A percentile compares a stretch with the other conserved stretches of the same genome.
Conservation (phyloP, 2,329 filamentous ascomycete genomes). For the Coniochaeta ligniaria region DNA sequence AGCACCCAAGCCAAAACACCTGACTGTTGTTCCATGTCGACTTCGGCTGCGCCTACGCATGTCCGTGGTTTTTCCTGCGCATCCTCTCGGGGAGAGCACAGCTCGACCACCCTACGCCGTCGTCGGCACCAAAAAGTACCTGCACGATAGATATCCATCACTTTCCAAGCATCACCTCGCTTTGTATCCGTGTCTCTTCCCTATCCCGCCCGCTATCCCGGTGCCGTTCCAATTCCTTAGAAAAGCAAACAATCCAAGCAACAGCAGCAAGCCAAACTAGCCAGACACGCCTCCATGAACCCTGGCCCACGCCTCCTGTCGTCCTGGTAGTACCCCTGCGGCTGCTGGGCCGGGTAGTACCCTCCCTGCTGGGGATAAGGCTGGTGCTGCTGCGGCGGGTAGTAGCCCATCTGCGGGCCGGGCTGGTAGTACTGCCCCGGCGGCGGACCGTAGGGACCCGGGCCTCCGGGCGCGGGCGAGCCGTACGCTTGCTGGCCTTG, state of each 20-base stretch:
- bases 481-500: conserved; percentile 13
- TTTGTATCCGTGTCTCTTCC: not conserved
- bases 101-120: too few species aligned
- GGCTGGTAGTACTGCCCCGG: conserved; percentile 7
- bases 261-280: conserved; percentile 49
- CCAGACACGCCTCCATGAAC: conserved; percentile 38
- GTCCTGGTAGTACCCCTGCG: conserved; percentile 21
- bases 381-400: conserved; percentile 11
- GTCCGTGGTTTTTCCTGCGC: not conserved
- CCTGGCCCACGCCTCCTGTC: conserved; percentile 20
- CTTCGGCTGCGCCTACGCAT: not conserved
- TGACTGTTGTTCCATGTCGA: not conserved
- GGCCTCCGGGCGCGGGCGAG: conserved; percentile 1
- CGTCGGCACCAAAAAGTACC: not conserved
- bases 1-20: not conserved
- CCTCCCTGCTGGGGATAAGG: conserved; percentile 29
- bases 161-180: not conserved
- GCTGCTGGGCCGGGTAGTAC: conserved; percentile 24
- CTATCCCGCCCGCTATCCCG: not conserved
- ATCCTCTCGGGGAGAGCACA: not conserved
- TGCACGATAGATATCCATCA: not conserved
- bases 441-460: not conserved
- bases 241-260: conserved; percentile 47
- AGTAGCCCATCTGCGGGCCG: conserved; percentile 8
- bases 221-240: conserved; percentile 20